Percentiles rank a stretch among this genome's conserved stretches.
phyloP scores from a whole-genome alignment of 768 basidiomycete species.

The Amanita phalloides region DNA sequence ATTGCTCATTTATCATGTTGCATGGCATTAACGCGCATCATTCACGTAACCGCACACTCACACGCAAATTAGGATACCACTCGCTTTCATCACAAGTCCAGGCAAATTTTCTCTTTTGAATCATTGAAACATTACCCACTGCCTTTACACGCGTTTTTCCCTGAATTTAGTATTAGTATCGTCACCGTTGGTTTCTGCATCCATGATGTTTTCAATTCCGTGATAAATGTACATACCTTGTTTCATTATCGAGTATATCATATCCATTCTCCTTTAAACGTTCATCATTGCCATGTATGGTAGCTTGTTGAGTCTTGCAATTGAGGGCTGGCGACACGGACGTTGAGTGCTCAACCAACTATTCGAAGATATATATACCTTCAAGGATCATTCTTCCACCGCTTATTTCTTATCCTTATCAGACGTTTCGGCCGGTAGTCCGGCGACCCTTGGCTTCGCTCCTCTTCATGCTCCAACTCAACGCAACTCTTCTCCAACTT shows the following conservation, averaged over 20 bases:
- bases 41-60: slow-evolving; percentile 1
- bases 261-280: neutral
- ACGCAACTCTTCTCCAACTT: too few relatives aligned
- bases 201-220: neutral
- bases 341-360: neutral
- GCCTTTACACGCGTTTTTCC: neutral
- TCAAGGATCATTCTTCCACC: neutral
- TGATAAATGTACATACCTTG: slow-evolving; percentile 2
- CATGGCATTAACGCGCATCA: slow-evolving; percentile 1
- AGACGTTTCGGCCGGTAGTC: neutral
- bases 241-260: slow-evolving; percentile 4
- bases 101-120: neutral
- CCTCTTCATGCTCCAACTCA: too few relatives aligned
- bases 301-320: neutral
- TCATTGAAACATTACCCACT: neutral
- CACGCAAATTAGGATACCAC: slow-evolving; percentile 1
- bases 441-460: neutral
- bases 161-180: neutral
- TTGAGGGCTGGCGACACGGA: neutral
- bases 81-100: neutral
- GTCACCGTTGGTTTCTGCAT: neutral
- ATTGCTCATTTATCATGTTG: neutral
- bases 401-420: neutral
- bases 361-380: neutral
- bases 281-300: too few relatives aligned